phyloP scores from a whole-genome alignment of 805 yeast genomes.

The Kodamaea jinghongensis region DNA sequence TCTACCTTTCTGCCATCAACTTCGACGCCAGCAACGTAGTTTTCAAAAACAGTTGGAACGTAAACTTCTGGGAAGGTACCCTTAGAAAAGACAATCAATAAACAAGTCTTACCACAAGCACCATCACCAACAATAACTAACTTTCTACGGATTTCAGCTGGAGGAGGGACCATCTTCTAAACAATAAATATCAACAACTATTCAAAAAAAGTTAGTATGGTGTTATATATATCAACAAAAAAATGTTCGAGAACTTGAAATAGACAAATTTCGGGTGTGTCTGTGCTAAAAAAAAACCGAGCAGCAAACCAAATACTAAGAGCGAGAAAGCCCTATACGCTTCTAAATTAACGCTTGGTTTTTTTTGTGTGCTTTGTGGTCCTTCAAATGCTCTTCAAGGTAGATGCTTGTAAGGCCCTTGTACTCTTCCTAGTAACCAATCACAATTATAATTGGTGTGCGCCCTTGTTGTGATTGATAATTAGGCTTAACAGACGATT shows the following conservation, averaged over 20 bases:
- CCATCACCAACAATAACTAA: conserved; percentile 32
- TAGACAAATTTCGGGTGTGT: conserved; percentile 1
- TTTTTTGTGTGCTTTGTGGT: too few species aligned
- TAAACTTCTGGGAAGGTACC: conserved; percentile 32
- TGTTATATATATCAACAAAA: too few species aligned
- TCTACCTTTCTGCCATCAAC: conserved; percentile 59
- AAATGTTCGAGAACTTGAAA: too few species aligned
- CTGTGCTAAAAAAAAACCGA: background rate
- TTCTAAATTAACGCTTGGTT: conserved; percentile 1
- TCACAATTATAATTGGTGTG: too few species aligned
- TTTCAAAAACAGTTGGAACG: conserved; percentile 71
- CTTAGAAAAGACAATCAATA: conserved; percentile 30
- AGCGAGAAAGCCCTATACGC: too few species aligned
- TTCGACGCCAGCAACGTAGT: conserved; percentile 91
- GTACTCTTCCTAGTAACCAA: too few species aligned
- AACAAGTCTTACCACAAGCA: conserved; percentile 33
- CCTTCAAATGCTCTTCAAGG: too few species aligned
- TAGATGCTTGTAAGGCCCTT: too few species aligned
- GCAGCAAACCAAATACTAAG: background rate
- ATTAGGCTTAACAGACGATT: too few species aligned
- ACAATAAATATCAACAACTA: conserved; percentile 4
- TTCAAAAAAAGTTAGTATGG: conserved; percentile 2
- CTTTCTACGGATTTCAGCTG: conserved; percentile 40
- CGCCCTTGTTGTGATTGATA: too few species aligned
- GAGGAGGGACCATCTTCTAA: conserved; percentile 40